These are phyloP conservation scores for Pythium plurisporium DNA, from an alignment of 352 stramenopile species.

Conservation along the genomic window DNA sequence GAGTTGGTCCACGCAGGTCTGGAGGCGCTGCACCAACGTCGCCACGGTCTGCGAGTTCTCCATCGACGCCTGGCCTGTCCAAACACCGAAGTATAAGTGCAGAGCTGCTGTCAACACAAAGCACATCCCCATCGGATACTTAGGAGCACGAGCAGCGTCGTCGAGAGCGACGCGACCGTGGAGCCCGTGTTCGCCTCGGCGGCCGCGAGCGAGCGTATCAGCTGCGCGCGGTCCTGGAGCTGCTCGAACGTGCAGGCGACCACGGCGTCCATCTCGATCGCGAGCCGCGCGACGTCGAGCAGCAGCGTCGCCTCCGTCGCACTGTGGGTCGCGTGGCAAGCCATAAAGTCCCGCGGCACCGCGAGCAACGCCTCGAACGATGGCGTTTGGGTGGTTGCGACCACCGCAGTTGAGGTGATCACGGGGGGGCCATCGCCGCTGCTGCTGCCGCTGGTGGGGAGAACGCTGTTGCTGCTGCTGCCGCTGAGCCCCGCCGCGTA, in stretches of 20 bases:
- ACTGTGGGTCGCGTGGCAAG: slow-evolving; percentile 10
- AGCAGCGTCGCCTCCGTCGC: slow-evolving; percentile 23
- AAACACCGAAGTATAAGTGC: too few species aligned
- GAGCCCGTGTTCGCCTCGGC: neutral
- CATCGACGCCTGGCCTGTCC: slow-evolving; percentile 7
- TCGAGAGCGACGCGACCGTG: slow-evolving; percentile 11
- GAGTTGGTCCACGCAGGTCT: slow-evolving; percentile 21
- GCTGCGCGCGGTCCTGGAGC: slow-evolving; percentile 27
- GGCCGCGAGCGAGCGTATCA: neutral
- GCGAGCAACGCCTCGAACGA: slow-evolving; percentile 27
- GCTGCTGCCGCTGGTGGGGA: neutral
- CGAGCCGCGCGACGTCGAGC: slow-evolving; percentile 23
- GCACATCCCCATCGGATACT: too few species aligned
- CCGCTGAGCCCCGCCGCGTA: neutral
- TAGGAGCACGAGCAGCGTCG: slow-evolving; percentile 29
- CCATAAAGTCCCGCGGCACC: slow-evolving; percentile 22
- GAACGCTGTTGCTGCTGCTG: neutral
- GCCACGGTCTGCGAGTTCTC: slow-evolving; percentile 2
- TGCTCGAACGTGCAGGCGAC: slow-evolving; percentile 29
- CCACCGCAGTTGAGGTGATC: neutral
- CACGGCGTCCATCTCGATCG: slow-evolving; percentile 37
- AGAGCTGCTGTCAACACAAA: too few species aligned
- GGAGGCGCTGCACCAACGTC: slow-evolving; percentile 6
- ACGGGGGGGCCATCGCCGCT: neutral
- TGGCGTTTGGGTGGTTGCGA: too few species aligned